Conservation (phyloP, 257 asterid species). For the Cordia subcordata region DNA sequence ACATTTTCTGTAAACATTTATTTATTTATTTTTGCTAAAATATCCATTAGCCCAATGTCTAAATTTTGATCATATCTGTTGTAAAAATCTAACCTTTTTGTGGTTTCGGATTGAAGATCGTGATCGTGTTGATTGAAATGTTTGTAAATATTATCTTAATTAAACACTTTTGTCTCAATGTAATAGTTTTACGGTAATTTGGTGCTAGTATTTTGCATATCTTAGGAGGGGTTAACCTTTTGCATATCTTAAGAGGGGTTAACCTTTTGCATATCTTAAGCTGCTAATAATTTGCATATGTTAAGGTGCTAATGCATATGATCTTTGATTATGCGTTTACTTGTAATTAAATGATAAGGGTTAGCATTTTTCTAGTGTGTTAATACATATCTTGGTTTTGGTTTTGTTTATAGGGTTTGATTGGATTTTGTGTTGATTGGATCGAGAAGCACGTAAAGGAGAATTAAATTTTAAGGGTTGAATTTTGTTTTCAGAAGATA, state of each 20-base stretch:
- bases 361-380: too few species aligned
- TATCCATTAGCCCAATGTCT: background rate
- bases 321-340: too few species aligned
- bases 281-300: too few species aligned
- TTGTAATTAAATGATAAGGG: too few species aligned
- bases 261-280: too few species aligned
- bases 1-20: background rate
- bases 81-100: slow-evolving; percentile 2
- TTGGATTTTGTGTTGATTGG: slow-evolving; percentile 42
- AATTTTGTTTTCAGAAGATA: slow-evolving; percentile 4
- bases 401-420: slow-evolving; percentile 32
- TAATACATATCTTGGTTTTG: slow-evolving; percentile 16
- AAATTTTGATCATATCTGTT: background rate
- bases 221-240: too few species aligned
- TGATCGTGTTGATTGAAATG: slow-evolving; percentile 15
- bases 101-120: slow-evolving; percentile 28
- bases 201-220: slow-evolving; percentile 4
- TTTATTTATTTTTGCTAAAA: background rate
- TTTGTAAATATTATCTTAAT: slow-evolving; percentile 7
- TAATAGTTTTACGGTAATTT: slow-evolving; percentile 5
- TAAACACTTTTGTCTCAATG: background rate
- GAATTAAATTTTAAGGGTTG: slow-evolving; percentile 31
- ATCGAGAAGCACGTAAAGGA: slow-evolving; percentile 27
- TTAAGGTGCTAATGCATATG: too few species aligned
- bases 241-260: too few species aligned